A percentile compares a stretch with the other conserved stretches of the same genome.
Evolutionary conservation across 495 filamentous ascomycete genomes (phyloP).

Genomic region (Xylaria scruposa): DNA sequence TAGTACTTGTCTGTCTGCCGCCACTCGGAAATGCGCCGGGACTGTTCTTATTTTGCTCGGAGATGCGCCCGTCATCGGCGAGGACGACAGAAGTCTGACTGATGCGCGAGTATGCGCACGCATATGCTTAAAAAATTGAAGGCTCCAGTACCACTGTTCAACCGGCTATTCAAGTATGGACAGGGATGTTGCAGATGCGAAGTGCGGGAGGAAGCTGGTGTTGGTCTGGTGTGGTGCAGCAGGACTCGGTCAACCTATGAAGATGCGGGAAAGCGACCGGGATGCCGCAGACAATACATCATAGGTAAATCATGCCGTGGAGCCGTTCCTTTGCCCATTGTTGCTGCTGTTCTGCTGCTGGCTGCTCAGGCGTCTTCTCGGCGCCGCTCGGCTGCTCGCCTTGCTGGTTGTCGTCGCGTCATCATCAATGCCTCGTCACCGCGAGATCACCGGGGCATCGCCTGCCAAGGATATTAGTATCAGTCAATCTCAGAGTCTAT

Average conservation of each 20-base stretch:
- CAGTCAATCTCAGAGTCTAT: background rate
- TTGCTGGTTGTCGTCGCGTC: constrained; percentile 9
- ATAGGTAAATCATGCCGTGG: constrained; percentile 27
- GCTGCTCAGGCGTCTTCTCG: background rate
- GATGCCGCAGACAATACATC: constrained; percentile 22
- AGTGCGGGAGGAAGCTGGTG: constrained; percentile 15
- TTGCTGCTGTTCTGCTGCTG: background rate
- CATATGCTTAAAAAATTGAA: background rate
- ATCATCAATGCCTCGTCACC: constrained; percentile 27
- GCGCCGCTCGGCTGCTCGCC: background rate
- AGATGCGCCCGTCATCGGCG: constrained; percentile 2
- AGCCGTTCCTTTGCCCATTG: background rate
- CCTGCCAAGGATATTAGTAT: constrained; percentile 1
- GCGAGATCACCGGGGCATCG: constrained; percentile 16
- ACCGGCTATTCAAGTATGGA: background rate
- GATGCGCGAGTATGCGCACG: no score
- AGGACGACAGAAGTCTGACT: background rate
- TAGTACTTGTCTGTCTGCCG: background rate
- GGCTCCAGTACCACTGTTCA: background rate
- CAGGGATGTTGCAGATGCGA: constrained; percentile 14
- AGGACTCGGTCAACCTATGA: background rate
- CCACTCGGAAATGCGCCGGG: background rate
- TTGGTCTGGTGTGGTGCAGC: background rate
- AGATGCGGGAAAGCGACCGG: constrained; percentile 6
- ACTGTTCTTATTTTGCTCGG: background rate